Base-by-base conservation (phyloP, 192 early-diverging fungal species). In the Tieghemiomyces parasiticus region DNA sequence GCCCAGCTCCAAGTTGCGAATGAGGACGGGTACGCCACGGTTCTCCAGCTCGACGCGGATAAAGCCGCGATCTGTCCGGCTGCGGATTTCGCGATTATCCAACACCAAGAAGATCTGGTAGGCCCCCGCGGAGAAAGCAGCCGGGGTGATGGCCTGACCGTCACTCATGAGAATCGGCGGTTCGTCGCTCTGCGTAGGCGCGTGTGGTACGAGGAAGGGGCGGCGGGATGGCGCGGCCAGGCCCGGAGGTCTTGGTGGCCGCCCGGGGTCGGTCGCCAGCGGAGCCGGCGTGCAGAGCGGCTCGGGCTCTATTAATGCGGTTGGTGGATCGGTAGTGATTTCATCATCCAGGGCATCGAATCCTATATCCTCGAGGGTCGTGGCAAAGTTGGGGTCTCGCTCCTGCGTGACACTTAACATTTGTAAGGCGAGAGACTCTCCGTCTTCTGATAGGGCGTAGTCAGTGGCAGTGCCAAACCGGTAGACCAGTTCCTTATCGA, bases 71-170 rank as follows among this genome's bases (percentile, higher is more conserved):
- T 93, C 84, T 0, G 67, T 72, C 31, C 69, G 58, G 2, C 69
- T 73, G 51, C 79, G 79, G 16, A 94, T 74, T 69, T 98, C 95
- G 19, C 95, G 84, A 56, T 63, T 77, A 67, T 98, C 95, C 0
- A 98, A 66, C 0, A 94, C 59, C 19, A 92, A 63, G 6, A 82
- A 59, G 0, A 95, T 52, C 58, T 77, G 71, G 59, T 74, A 75
- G 45, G 62, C 38, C 59, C 45, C 60, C 10, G 47, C 53, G 0
- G 69, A 65, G 42, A 71, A 70, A 16, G 47, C 48, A 1, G 66
- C 24, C n/a, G 65, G 53, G 32, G 72, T 68, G 52, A 14, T 51
- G 44, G n/a, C n/a, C n/a, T n/a, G n/a, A n/a, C n/a, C n/a, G n/a
- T n/a, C n/a, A n/a, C n/a, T n/a, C n/a, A n/a, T n/a, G n/a, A n/a